These are phyloP conservation scores for Aspergillus heteromorphus DNA, from an alignment of 495 filamentous ascomycete species.

Conservation along the genomic window DNA sequence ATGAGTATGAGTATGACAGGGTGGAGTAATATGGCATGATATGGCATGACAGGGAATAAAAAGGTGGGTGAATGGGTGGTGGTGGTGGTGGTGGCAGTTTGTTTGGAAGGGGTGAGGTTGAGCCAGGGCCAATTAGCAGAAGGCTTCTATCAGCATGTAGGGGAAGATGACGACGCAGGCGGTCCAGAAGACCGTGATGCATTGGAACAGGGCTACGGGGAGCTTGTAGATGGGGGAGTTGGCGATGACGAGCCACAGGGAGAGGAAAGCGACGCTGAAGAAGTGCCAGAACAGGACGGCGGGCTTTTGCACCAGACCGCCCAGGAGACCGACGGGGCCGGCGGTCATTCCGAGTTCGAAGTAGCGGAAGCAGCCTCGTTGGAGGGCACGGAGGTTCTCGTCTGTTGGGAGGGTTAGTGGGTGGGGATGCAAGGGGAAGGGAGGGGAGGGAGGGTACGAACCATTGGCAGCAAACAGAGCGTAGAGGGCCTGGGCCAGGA, in stretches of 20 bases:
- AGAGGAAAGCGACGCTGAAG: constrained; percentile 84
- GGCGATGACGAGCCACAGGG: constrained; percentile 71
- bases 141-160: constrained; percentile 53
- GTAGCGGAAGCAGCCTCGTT: constrained; percentile 89
- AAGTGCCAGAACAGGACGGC: constrained; percentile 84
- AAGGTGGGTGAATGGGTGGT: not conserved
- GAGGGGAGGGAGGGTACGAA: constrained; percentile 21
- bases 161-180: constrained; percentile 87
- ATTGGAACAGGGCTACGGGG: constrained; percentile 55
- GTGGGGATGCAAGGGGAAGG: constrained; percentile 2
- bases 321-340: constrained; percentile 77
- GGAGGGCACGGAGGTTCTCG: constrained; percentile 67
- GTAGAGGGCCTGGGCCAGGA: constrained; percentile 90
- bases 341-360: constrained; percentile 75
- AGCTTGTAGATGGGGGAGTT: constrained; percentile 53
- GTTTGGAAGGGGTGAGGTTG: too few species aligned
- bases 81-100: too few species aligned
- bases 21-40: not conserved
- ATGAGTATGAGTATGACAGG: not conserved
- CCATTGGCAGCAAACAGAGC: constrained; percentile 80
- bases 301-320: constrained; percentile 74
- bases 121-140: constrained; percentile 13
- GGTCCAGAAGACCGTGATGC: constrained; percentile 71
- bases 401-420: constrained; percentile 36
- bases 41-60: not conserved